Conservation (phyloP, 2,329 filamentous ascomycete species). For the Ophiostoma sp. region DNA sequence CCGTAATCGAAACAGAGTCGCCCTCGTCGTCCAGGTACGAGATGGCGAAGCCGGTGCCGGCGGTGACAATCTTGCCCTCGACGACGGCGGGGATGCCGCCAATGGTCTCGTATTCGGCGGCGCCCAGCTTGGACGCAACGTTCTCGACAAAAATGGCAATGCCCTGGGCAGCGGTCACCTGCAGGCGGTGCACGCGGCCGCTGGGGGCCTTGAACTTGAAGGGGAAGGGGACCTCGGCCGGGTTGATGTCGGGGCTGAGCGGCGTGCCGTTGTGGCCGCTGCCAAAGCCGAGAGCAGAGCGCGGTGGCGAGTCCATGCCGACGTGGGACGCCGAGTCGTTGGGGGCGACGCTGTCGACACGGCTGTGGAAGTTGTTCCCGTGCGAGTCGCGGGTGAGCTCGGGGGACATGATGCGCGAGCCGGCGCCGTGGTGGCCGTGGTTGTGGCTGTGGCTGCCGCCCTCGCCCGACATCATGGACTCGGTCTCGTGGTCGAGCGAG, state of each 20-base stretch:
- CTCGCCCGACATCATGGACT: constrained; percentile 92
- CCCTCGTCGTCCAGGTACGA: constrained; percentile 97
- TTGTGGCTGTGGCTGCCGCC: constrained; percentile 64
- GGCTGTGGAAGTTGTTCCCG: constrained; percentile 29
- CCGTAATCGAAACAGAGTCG: constrained; percentile 94
- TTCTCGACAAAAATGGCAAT: constrained; percentile 70
- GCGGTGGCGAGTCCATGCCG: constrained; percentile 70
- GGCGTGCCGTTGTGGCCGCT: constrained; percentile 31
- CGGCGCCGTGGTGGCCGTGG: constrained; percentile 62
- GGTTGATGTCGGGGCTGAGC: constrained; percentile 44
- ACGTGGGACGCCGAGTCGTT: constrained; percentile 93
- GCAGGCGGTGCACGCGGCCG: constrained; percentile 86
- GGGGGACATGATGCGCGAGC: constrained; percentile 64
- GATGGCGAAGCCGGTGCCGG: constrained; percentile 78
- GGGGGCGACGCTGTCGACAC: constrained; percentile 77
- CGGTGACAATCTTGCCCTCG: constrained; percentile 66
- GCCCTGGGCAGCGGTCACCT: constrained; percentile 74
- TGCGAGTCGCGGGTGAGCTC: constrained; percentile 67
- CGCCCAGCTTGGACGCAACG: constrained; percentile 77
- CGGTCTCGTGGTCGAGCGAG: constrained; percentile 87
- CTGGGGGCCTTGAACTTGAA: constrained; percentile 99
- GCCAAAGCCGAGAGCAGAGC: constrained; percentile 47
- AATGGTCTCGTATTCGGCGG: constrained; percentile 67
- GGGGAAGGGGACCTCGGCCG: constrained; percentile 74
- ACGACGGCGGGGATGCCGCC: constrained; percentile 74